phyloP scores from a whole-genome alignment of 1,284 basidiomycete genomes.

The Puccinia hordei region DNA sequence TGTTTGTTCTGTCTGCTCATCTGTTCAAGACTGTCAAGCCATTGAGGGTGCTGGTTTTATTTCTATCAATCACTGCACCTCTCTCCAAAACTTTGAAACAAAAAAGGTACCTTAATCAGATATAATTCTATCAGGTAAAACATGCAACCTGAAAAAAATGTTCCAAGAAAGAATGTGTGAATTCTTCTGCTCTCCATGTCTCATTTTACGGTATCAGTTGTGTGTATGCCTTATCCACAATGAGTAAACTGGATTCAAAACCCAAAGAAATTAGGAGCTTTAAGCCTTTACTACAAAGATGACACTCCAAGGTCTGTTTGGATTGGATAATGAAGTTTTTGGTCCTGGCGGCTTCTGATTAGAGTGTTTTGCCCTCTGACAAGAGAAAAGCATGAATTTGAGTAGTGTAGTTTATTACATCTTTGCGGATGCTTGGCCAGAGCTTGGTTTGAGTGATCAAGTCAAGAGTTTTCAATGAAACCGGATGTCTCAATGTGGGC shows the following conservation, averaged over 20 bases:
- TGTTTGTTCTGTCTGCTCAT: not conserved
- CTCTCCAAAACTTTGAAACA: not conserved
- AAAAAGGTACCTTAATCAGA: not conserved
- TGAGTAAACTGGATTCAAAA: slow-evolving; percentile 7
- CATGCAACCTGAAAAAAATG: not conserved
- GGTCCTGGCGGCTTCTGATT: not conserved
- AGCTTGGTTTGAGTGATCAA: too few relatives aligned
- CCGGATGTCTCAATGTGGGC: too few relatives aligned
- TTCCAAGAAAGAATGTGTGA: not conserved
- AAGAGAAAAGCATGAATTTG: not conserved
- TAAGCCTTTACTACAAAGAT: slow-evolving; percentile 10
- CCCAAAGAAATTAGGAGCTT: not conserved
- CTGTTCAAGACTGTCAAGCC: not conserved
- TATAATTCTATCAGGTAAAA: not conserved
- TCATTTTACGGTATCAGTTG: not conserved
- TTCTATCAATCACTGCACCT: not conserved
- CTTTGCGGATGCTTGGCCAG: too few relatives aligned
- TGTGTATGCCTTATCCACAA: not conserved
- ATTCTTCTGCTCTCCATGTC: not conserved
- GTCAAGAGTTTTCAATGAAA: too few relatives aligned
- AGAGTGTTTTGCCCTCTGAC: not conserved
- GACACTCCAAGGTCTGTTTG: not conserved
- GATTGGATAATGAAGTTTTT: not conserved
- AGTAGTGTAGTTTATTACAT: too few relatives aligned
- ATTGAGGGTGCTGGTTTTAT: not conserved